Base-by-base conservation (phyloP, 2,329 filamentous ascomycete genomes). In the Fusarium mangiferae region DNA sequence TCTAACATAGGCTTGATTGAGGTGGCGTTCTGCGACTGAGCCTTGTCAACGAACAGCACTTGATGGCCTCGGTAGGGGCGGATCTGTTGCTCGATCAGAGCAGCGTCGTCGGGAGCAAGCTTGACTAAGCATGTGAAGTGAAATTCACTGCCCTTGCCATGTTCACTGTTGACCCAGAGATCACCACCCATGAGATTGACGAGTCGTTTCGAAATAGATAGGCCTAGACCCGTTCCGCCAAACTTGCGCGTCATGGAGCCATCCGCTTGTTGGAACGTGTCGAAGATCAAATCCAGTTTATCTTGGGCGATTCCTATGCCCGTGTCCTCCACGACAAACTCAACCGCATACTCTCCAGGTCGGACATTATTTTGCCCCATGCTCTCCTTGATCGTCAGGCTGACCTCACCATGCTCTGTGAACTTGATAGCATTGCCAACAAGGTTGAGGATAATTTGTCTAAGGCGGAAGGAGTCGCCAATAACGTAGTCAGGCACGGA, bases 361-460 rank as follows among this genome's bases (percentile, higher is more conserved):
- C 87, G 88, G 46, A 90, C 87, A 54, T 91, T 89, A 54, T 91
- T 88, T 70, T 90, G 87, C 36, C 93, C 77, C 87, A 83, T 91
- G 87, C 78, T 85, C 79, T 90, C 87, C 75, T 92, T 91, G 77
- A 98, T 98, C n/a, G 93, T 95, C 60, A 98, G 90, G 82, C 95
- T 97, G 78, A 99, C 96, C 82, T 98, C 95, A 70, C 96, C 96
- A 78, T 97, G 93, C 83, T 98, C 96, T 7, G 96, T 98, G 82
- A 99, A 99, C 81, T 99, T 99, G 87, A 99, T 98, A 62, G 96
- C 96, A 79, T 99, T 99, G 80, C 96, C 96, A 61, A 98, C 96
- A 64, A 99, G 87, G 83, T 99, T 99, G 65, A 98, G 89, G 72
- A 98, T 98, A 78, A 99, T 97, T 84, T 99, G 96, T 72, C 96